These are phyloP conservation scores for Trypanosomatidae sp. DNA, from an alignment of 208 protist species.

Conservation along the genomic window DNA sequence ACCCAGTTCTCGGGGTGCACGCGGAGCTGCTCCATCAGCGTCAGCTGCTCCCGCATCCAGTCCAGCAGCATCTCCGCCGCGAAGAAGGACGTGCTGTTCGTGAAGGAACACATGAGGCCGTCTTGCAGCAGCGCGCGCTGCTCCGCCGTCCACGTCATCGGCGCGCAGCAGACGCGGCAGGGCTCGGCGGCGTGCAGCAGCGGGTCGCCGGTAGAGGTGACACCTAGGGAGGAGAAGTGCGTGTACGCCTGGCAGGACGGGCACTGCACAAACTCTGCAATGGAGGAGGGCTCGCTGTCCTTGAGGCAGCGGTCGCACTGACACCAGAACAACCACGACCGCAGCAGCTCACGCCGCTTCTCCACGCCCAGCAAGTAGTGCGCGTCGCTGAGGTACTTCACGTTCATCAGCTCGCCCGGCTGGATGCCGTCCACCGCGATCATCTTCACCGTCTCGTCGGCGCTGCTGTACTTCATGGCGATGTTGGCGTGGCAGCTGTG, in stretches of 20 bases:
- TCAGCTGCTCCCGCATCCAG: slow-evolving; percentile 47
- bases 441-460: slow-evolving; percentile 69
- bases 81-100: slow-evolving; percentile 20
- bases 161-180: slow-evolving; percentile 30
- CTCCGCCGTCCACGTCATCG: slow-evolving; percentile 26
- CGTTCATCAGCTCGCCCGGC: slow-evolving; percentile 77
- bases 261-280: slow-evolving; percentile 72
- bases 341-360: slow-evolving; percentile 72
- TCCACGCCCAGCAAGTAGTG: slow-evolving; percentile 80
- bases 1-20: slow-evolving; percentile 71
- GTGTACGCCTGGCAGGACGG: slow-evolving; percentile 42
- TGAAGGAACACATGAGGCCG: slow-evolving; percentile 32
- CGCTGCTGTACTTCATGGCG: slow-evolving; percentile 83
- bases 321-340: slow-evolving; percentile 89
- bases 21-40: slow-evolving; percentile 19
- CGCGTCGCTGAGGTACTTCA: slow-evolving; percentile 87
- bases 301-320: slow-evolving; percentile 70
- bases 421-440: slow-evolving; percentile 63
- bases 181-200: slow-evolving; percentile 15
- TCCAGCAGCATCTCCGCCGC: slow-evolving; percentile 21
- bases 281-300: slow-evolving; percentile 32
- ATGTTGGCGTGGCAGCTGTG: slow-evolving; percentile 88
- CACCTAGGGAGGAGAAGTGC: slow-evolving; percentile 39
- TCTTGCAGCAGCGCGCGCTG: slow-evolving; percentile 26
- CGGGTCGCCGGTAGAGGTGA: slow-evolving; percentile 28